Conservation (phyloP, 805 yeast genomes). For the Metschnikowia hibisci region DNA sequence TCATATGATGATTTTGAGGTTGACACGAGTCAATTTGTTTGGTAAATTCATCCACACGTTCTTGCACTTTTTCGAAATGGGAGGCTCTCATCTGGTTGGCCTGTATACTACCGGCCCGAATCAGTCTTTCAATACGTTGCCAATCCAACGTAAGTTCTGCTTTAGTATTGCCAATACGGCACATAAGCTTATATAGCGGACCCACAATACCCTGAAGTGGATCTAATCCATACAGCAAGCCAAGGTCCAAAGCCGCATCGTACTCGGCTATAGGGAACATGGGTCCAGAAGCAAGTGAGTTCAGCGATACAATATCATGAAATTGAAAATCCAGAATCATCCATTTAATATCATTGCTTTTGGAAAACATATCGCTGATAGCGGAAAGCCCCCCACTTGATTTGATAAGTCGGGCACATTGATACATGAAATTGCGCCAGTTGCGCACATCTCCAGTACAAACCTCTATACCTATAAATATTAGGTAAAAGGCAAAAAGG, state of each 20-base stretch:
- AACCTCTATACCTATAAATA: conserved; percentile 20
- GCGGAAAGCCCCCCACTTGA: conserved; percentile 16
- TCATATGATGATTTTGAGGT: conserved; percentile 15
- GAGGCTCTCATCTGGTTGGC: conserved; percentile 5
- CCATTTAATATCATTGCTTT: conserved; percentile 21
- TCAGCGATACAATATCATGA: conserved; percentile 20
- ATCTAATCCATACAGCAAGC: conserved; percentile 17
- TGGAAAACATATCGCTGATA: conserved; percentile 11
- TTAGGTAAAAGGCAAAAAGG: conserved; percentile 18
- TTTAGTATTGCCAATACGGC: conserved; percentile 14
- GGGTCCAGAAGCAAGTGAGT: conserved; percentile 17
- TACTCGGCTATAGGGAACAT: conserved; percentile 16
- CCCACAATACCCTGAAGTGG: conserved; percentile 18
- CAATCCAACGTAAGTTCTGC: conserved; percentile 10
- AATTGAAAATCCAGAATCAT: conserved; percentile 19
- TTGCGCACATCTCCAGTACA: conserved; percentile 21
- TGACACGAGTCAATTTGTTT: conserved; percentile 6
- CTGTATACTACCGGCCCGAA: neutral
- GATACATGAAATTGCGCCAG: conserved; percentile 18
- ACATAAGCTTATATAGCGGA: conserved; percentile 16
- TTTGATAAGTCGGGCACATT: conserved; percentile 14
- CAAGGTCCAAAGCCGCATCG: conserved; percentile 11
- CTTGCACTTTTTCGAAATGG: conserved; percentile 10
- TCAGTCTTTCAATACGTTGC: conserved; percentile 1
- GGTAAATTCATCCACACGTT: conserved; percentile 2